These are phyloP conservation scores for Aspergillus ibericus DNA, from an alignment of 2,329 filamentous ascomycete species.

Conservation along the genomic window DNA sequence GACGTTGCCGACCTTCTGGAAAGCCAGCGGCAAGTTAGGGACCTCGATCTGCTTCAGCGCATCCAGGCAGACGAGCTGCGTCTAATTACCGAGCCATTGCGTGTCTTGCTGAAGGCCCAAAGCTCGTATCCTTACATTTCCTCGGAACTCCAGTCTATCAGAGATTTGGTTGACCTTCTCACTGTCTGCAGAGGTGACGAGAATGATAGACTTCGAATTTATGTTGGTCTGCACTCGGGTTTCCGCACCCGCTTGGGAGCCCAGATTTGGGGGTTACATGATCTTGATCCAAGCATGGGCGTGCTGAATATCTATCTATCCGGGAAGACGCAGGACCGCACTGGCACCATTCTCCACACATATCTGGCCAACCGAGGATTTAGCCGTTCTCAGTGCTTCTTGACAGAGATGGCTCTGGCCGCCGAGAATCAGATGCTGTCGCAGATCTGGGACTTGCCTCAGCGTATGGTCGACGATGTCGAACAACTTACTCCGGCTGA, in stretches of 20 bases:
- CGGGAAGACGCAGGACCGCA: constrained; percentile 32
- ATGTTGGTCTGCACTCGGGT: constrained; percentile 24
- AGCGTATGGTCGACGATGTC: constrained; percentile 36
- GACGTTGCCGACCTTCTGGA: constrained; percentile 25
- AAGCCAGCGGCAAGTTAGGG: constrained; percentile 23
- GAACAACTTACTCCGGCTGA: constrained; percentile 36
- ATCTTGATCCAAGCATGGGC: constrained; percentile 8
- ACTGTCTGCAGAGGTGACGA: constrained; percentile 6
- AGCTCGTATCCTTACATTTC: neutral
- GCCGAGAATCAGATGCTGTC: constrained; percentile 19
- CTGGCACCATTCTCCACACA: constrained; percentile 38
- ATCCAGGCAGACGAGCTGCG: constrained; percentile 20
- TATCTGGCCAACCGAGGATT: constrained; percentile 36
- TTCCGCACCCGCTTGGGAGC: constrained; percentile 20
- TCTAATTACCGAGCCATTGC: constrained; percentile 19
- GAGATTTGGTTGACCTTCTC: constrained; percentile 13
- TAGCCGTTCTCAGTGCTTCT: constrained; percentile 30
- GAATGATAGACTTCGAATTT: constrained; percentile 14
- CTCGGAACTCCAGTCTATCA: neutral
- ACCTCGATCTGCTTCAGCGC: constrained; percentile 23
- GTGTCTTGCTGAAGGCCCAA: constrained; percentile 12
- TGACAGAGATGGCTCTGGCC: constrained; percentile 32
- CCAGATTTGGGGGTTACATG: constrained; percentile 22
- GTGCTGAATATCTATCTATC: constrained; percentile 35
- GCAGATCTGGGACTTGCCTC: constrained; percentile 22